Conservation (phyloP, 306 rosid species). For the Aeschynomene evenia region DNA sequence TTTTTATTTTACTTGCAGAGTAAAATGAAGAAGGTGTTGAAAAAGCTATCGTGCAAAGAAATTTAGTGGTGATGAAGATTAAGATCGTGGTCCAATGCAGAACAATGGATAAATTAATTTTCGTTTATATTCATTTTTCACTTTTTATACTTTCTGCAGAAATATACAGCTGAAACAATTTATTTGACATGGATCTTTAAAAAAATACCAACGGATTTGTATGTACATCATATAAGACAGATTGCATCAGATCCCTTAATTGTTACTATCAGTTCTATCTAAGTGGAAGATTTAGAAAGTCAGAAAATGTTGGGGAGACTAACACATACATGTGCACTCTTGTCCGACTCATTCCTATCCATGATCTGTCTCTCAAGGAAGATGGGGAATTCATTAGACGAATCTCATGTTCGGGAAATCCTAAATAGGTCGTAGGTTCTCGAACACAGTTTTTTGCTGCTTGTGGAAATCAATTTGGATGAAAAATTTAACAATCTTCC, state of each 20-base stretch:
- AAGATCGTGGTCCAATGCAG: neutral
- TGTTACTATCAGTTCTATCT: neutral
- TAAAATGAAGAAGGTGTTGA: conserved; percentile 38
- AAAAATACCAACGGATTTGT: no score
- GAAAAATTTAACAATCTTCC: neutral
- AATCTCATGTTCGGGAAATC: no score
- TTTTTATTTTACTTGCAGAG: conserved; percentile 32
- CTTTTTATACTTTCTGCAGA: neutral
- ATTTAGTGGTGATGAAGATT: conserved; percentile 32
- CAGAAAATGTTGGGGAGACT: neutral
- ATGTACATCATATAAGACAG: neutral
- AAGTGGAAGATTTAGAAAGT: neutral
- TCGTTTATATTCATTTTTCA: neutral
- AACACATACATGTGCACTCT: neutral
- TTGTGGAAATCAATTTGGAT: neutral
- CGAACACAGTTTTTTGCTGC: no score
- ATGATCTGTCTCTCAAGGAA: neutral
- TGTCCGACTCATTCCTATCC: neutral
- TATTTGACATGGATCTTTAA: neutral
- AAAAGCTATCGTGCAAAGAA: conserved; percentile 48
- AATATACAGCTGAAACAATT: neutral
- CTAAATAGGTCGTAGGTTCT: no score
- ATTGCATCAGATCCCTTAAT: neutral
- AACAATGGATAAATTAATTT: neutral
- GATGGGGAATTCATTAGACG: no score